Conservation (phyloP, 108 stramenopile species). For the Discostella pseudostelligera region DNA sequence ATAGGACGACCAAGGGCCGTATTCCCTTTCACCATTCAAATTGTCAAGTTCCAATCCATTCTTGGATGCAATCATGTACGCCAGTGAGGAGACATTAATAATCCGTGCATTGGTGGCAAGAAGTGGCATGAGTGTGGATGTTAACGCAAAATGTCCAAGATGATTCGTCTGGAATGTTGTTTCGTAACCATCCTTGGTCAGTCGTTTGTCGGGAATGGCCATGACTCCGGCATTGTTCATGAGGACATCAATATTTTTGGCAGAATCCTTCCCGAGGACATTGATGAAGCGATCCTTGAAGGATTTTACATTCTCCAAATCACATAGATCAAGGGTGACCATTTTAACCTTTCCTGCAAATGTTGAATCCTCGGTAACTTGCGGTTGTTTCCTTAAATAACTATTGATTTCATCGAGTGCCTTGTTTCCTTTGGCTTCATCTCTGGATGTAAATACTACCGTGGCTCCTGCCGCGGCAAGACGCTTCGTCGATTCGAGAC, state of each 20-base stretch:
- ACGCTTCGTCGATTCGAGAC: slow-evolving; percentile 69
- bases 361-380: slow-evolving; percentile 18
- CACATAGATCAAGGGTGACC: slow-evolving; percentile 41
- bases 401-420: slow-evolving; percentile 43
- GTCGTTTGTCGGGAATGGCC: slow-evolving; percentile 44
- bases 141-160: slow-evolving; percentile 73
- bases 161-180: slow-evolving; percentile 72
- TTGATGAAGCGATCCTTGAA: slow-evolving; percentile 33
- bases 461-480: slow-evolving; percentile 67
- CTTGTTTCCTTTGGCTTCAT: slow-evolving; percentile 46
- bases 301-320: slow-evolving; percentile 46
- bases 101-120: slow-evolving; percentile 45
- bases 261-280: slow-evolving; percentile 19
- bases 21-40: slow-evolving; percentile 51
- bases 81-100: slow-evolving; percentile 62
- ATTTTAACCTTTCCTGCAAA: slow-evolving; percentile 32
- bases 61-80: slow-evolving; percentile 32
- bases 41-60: slow-evolving; percentile 48
- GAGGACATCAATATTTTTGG: slow-evolving; percentile 55
- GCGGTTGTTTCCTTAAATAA: slow-evolving; percentile 30
- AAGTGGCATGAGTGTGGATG: slow-evolving; percentile 45
- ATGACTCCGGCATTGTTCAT: slow-evolving; percentile 85
- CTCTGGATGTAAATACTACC: slow-evolving; percentile 61
- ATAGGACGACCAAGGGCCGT: slow-evolving; percentile 56
- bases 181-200: slow-evolving; percentile 72